Evolutionary conservation across 306 rosid species (phyloP), one percentile per base, ranked within the genome.

Genomic region (Hippophae tibetana): DNA sequence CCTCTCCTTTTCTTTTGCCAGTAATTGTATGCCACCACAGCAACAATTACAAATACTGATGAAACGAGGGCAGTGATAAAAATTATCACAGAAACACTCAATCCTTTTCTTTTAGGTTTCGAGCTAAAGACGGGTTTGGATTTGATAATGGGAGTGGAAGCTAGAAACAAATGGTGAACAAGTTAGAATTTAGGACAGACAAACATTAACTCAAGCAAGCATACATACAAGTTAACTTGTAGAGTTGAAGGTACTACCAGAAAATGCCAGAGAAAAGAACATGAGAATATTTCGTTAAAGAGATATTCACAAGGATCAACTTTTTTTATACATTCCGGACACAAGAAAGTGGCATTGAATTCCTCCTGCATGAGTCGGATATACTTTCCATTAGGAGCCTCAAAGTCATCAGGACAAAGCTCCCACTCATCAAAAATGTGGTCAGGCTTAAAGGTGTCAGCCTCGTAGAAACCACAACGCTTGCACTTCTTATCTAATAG

Each of bases 371-470:
- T 83, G 72, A 75, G 47, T 50, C 65, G 83, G 49, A 41, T 3
- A 46, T 83, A 92, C 72, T 60, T 77, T 11, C 95, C 95, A 61
- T 65, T 61, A n/a, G 84, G 66, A 40, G 60, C 43, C 1, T 68
- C n/a, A 64, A 92, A 88, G 61, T 83, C 96, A 50, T 93, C 76
- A 56, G 96, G 90, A 69, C 99, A 92, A 62, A 92, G 68, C 73
- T 92, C 99, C 96, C 95, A 88, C 65, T 92, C 99, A 0, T 88
- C 95, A 71, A 76, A 92, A 60, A 31, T 62, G 52, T 92, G 89
- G 57, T 88, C 95, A 7, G 80, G 42, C 50, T 73, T 66, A 42
- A 92, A 50, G 26, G 26, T 54, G 67, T 92, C 99, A 70, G 77
- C 27, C 81, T 92, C 99, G 52, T 85, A 92, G 66, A 92, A 61